Evolutionary conservation across 192 early-diverging fungal species (phyloP), one percentile per base, ranked within the genome.

Genomic region (Gaertneriomyces sp.): DNA sequence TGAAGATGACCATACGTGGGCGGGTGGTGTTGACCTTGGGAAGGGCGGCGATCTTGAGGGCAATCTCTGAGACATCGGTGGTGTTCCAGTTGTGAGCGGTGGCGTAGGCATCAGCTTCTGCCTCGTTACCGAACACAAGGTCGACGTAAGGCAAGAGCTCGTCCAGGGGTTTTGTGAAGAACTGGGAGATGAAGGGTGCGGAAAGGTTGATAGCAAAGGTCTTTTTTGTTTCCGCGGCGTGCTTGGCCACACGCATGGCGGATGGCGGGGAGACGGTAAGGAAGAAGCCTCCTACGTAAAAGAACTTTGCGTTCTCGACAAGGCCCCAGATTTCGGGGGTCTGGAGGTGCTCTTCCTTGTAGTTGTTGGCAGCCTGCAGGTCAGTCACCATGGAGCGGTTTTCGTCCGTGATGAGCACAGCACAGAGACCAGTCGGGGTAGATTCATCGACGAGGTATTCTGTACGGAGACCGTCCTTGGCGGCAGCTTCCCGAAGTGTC

Each of bases 261-360:
- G 93, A 90, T 20, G 87, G 86, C 44, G 87, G 87, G 64, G 89
- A 91, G 64, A 93, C 94, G 38, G 97, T 93, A 60, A 95, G 73
- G 88, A 95, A 96, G 85, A 90, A 99, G 38, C 93, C 93, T 53
- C 90, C 90, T 72, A 95, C 82, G 84, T 99, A 99, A 82, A 82
- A 95, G 84, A 84, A 88, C 70, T 91, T 81, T 54, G 94, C 93
- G 54, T 82, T 75, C 77, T 95, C 90, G 60, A 99, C 91, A 39
- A 88, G 74, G 60, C 74, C 70, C 97, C 93, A 95, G 81, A 89
- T 91, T 72, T 89, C 87, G 53, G 90, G 85, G 40, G 69, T 63
- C 58, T 81, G 56, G 45, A 90, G 70, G 77, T 92, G 89, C 44
- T 81, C 74, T 53, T 84, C 63, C 51, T 79, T 75, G 88, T 90